Evolutionary conservation across 75 land plant genomes (phyloP).

Genomic region (Sequoiadendron giganteum): DNA sequence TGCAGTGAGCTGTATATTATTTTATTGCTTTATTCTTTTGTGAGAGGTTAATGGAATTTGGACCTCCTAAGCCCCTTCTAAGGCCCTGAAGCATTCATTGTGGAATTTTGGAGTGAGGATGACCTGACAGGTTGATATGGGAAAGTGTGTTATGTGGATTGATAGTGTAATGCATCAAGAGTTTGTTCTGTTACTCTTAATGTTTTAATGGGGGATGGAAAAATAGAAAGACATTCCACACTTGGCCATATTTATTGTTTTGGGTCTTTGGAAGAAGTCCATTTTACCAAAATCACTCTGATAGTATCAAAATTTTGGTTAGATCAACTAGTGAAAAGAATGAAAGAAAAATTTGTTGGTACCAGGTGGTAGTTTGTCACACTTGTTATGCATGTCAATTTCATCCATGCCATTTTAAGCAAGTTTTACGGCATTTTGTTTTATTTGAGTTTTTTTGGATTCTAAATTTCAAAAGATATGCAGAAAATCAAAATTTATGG

Average conservation of each 20-base stretch:
- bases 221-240: not conserved
- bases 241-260: not conserved
- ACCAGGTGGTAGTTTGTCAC: not conserved
- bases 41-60: not conserved
- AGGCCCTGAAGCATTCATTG: not conserved
- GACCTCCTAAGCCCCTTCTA: not conserved
- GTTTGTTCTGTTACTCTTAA: not conserved
- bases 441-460: not conserved
- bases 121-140: not conserved
- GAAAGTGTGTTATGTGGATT: not conserved
- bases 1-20: slow-evolving; percentile 6
- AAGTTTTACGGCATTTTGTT: not conserved
- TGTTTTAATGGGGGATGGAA: not conserved
- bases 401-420: not conserved
- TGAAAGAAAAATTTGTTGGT: not conserved
- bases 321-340: not conserved
- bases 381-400: not conserved
- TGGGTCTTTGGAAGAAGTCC: not conserved
- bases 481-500: not conserved
- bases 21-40: slow-evolving; percentile 14
- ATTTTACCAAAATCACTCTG: not conserved
- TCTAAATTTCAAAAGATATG: not conserved
- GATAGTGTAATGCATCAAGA: not conserved
- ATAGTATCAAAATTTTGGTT: slow-evolving; percentile 6
- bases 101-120: not conserved